Evolutionary conservation across 2,329 filamentous ascomycete species (phyloP), one percentile per base, ranked within the genome.

Genomic region (Curvularia verruculosa): DNA sequence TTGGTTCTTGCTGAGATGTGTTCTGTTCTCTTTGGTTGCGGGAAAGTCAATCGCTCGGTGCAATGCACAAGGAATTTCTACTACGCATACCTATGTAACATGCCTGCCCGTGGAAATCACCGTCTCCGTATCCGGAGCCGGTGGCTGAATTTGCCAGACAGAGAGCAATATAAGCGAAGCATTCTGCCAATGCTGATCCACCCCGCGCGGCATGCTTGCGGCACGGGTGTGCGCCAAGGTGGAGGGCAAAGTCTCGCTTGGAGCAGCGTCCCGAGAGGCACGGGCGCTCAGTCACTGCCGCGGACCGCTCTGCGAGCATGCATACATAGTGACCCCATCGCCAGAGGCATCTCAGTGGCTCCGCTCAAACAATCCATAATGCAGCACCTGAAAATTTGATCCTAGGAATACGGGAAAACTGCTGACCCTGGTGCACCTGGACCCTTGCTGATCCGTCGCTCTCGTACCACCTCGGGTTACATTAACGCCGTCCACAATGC

Each of bases 81-180:
- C n/a, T n/a, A n/a, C n/a, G n/a, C n/a, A n/a, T n/a, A n/a, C n/a
- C n/a, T n/a, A n/a, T n/a, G n/a, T n/a, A n/a, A n/a, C n/a, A n/a
- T n/a, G n/a, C n/a, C n/a, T n/a, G n/a, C n/a, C 28, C 28, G 4
- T 12, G 28, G 28, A 8, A 29, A 3, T 9, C 3, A 29, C 4
- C 12, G 5, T 29, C 12, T 2, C 3, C 28, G 8, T 9, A 10
- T 9, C 28, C 29, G 52, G 47, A 28, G 21, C 54, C 43, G 54
- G 49, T 53, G 54, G 54, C 21, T 48, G 26, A 53, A 53, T 56
- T 43, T 52, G 54, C 36, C 43, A 43, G 31, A 47, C 29, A 36
- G 47, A 28, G 39, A 36, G 28, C 26, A 46, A 39, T 26, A 13
- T 31, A 44, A 18, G 52, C 52, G 52, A 50, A 36, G 19, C 49